Percentiles rank a stretch among this genome's conserved stretches.
These are phyloP conservation scores for Manihot esculenta DNA, from an alignment of 441 rosid species.

Conservation along the genomic window DNA sequence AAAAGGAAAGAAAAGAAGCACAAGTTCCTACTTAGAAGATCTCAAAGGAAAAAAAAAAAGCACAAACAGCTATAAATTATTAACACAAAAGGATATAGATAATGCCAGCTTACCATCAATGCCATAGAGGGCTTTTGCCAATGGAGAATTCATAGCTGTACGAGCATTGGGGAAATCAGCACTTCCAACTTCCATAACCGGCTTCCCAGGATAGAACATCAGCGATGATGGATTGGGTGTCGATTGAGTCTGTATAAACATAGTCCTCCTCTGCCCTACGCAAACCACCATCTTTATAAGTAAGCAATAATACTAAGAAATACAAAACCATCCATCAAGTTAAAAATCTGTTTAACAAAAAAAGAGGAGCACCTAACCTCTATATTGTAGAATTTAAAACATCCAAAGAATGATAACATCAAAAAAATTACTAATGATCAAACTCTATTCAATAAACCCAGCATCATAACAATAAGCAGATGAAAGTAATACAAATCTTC, in stretches of 20 bases:
- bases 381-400: not conserved
- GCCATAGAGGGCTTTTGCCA: conserved; percentile 73
- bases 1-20: not conserved
- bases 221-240: conserved; percentile 98
- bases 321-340: not conserved
- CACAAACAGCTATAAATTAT: not conserved
- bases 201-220: conserved; percentile 91
- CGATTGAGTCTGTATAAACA: conserved; percentile 88
- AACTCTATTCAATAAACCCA: too few relatives aligned
- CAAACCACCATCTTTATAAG: conserved; percentile 14
- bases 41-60: not conserved
- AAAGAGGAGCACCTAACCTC: not conserved
- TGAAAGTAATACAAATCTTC: too few relatives aligned
- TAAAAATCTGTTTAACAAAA: not conserved
- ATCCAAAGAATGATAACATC: too few relatives aligned
- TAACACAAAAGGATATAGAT: not conserved
- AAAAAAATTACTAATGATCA: too few relatives aligned
- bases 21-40: not conserved
- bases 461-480: too few relatives aligned
- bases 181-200: conserved; percentile 91
- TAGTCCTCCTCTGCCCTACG: conserved; percentile 82
- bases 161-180: conserved; percentile 89
- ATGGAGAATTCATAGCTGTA: conserved; percentile 65
- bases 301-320: not conserved
- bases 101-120: conserved; percentile 58